Evolutionary conservation across 352 stramenopile genomes (phyloP).

Genomic region (Pythium catenulatum): DNA sequence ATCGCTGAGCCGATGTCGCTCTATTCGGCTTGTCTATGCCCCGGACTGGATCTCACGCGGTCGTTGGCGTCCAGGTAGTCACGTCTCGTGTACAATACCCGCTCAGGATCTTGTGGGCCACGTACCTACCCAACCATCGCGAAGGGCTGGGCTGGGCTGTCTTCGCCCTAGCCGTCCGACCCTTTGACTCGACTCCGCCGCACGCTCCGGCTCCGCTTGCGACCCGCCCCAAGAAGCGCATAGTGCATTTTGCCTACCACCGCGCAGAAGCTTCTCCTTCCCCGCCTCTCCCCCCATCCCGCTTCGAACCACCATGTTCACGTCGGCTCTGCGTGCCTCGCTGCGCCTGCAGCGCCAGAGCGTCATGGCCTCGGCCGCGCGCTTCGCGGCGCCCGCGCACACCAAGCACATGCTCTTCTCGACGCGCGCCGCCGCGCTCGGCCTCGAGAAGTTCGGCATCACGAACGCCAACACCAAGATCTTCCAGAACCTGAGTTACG

Average conservation of each 20-base stretch:
- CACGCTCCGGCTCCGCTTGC: too few relatives aligned
- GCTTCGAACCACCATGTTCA: constrained; percentile 75
- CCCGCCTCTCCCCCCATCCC: not conserved
- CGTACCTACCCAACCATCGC: too few relatives aligned
- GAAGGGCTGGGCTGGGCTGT: too few relatives aligned
- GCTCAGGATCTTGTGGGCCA: constrained; percentile 24
- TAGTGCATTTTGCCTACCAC: constrained; percentile 59
- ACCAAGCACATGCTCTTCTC: constrained; percentile 68
- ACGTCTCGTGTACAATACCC: constrained; percentile 24
- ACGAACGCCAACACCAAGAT: constrained; percentile 94
- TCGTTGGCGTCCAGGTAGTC: constrained; percentile 45
- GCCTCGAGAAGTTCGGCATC: constrained; percentile 95
- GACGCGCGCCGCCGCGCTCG: constrained; percentile 72
- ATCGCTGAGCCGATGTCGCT: not conserved
- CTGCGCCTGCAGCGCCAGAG: constrained; percentile 76
- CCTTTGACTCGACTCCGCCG: too few relatives aligned
- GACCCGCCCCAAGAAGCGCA: too few relatives aligned
- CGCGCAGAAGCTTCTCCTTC: constrained; percentile 22
- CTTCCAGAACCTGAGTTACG: constrained; percentile 97
- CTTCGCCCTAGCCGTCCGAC: too few relatives aligned
- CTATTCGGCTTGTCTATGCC: constrained; percentile 26
- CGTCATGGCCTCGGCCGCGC: constrained; percentile 62
- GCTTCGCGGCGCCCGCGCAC: constrained; percentile 49
- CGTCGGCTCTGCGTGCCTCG: constrained; percentile 74
- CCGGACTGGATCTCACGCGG: constrained; percentile 25